A percentile compares a stretch with the other conserved stretches of the same genome.
phyloP scores from a whole-genome alignment of 176 grass and related monocot genomes.

The Ensete ventricosum region DNA sequence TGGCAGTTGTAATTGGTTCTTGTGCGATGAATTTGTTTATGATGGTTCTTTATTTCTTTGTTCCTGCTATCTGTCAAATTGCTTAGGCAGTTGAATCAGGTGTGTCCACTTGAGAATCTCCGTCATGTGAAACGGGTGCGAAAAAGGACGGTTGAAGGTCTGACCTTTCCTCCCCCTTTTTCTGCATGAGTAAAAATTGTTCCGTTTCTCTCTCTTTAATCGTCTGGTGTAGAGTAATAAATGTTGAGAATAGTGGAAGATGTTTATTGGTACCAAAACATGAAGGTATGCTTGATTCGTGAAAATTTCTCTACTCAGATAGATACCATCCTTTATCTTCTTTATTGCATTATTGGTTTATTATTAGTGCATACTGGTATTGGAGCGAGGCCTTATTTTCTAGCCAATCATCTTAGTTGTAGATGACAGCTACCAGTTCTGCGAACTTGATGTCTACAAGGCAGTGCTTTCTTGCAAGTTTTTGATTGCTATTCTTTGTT shows the following conservation, averaged over 20 bases:
- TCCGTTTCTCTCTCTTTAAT: neutral
- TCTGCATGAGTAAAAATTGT: neutral
- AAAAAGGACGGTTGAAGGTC: conserved; percentile 27
- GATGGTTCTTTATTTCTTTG: neutral
- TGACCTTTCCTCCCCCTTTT: neutral
- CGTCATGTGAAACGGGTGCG: conserved; percentile 40
- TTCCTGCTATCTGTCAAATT: neutral
- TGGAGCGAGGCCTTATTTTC: neutral
- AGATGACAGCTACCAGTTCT: neutral
- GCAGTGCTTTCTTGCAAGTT: neutral
- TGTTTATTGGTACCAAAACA: neutral
- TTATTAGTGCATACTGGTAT: neutral
- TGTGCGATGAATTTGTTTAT: neutral
- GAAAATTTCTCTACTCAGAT: neutral
- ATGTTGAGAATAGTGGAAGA: neutral
- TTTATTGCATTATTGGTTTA: neutral
- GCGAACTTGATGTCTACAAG: neutral
- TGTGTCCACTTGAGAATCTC: conserved; percentile 35
- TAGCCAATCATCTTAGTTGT: neutral
- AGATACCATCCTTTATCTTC: neutral
- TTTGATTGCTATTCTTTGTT: too few species aligned
- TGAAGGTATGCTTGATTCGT: neutral
- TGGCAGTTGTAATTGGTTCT: too few species aligned
- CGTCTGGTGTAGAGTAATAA: neutral
- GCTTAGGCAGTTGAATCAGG: conserved; percentile 39